A percentile compares a stretch with the other conserved stretches of the same genome.
Conservation (phyloP, 805 yeast genomes). For the Scheffersomyces coipomensis region DNA sequence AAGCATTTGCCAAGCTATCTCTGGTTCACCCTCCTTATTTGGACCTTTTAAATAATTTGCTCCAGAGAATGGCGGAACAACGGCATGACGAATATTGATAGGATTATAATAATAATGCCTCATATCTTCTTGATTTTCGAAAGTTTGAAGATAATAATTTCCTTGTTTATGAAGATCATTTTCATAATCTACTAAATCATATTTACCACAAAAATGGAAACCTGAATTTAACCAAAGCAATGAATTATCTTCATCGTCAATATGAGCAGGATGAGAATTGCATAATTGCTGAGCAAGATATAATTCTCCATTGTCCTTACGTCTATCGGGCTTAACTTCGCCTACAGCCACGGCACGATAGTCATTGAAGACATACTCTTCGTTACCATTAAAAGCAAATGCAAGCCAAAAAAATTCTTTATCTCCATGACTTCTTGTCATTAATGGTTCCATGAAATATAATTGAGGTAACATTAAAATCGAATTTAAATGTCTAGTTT, state of each 20-base stretch:
- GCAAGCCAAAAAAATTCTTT: slow-evolving; percentile 31
- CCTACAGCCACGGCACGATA: slow-evolving; percentile 25
- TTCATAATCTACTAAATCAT: slow-evolving; percentile 27
- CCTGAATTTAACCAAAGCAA: slow-evolving; percentile 73
- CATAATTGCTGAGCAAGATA: slow-evolving; percentile 42
- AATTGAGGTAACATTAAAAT: slow-evolving; percentile 22
- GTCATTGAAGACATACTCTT: slow-evolving; percentile 21
- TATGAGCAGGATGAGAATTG: slow-evolving; percentile 61
- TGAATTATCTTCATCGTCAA: slow-evolving; percentile 48
- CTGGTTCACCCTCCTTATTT: slow-evolving; percentile 43
- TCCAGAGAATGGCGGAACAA: slow-evolving; percentile 45
- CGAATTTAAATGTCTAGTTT: slow-evolving; percentile 20
- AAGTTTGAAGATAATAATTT: slow-evolving; percentile 13
- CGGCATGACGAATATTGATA: slow-evolving; percentile 40
- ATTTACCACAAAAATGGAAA: slow-evolving; percentile 40
- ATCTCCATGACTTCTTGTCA: slow-evolving; percentile 22
- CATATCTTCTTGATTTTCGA: slow-evolving; percentile 19
- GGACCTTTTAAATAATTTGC: slow-evolving; percentile 19
- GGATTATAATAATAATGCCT: slow-evolving; percentile 24
- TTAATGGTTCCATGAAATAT: slow-evolving; percentile 19
- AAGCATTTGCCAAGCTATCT: slow-evolving; percentile 52
- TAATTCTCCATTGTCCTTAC: slow-evolving; percentile 18
- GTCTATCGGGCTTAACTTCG: slow-evolving; percentile 24
- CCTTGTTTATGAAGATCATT: slow-evolving; percentile 16
- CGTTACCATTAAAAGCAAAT: slow-evolving; percentile 25